phyloP scores from a whole-genome alignment of 169 alveolate genomes.

The Cystoisospora suis region DNA sequence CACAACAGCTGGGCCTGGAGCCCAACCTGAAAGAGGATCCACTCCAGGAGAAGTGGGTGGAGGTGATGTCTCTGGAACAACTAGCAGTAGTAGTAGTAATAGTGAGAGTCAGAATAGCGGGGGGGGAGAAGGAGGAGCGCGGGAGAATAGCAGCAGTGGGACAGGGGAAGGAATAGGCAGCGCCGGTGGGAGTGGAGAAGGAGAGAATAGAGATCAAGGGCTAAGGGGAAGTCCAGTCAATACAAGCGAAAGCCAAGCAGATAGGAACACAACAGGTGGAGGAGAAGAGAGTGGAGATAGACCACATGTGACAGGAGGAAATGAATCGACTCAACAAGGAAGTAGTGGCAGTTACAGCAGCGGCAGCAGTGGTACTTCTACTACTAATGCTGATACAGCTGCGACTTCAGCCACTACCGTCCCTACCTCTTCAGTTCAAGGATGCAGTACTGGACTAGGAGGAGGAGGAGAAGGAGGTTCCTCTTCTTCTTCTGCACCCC shows the following conservation, averaged over 20 bases:
- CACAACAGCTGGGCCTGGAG: slow-evolving; percentile 30
- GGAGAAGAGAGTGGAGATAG: too few relatives aligned
- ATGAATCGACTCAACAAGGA: too few relatives aligned
- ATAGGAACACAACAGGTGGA: too few relatives aligned
- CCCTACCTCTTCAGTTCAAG: neutral
- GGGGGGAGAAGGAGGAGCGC: neutral
- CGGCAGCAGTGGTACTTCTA: neutral
- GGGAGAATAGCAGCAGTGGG: slow-evolving; percentile 34
- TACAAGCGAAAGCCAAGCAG: too few relatives aligned
- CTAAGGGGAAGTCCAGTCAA: too few relatives aligned
- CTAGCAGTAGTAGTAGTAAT: neutral
- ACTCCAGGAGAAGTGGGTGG: neutral
- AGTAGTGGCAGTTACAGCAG: slow-evolving; percentile 15
- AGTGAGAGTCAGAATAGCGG: neutral
- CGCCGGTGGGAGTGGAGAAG: too few relatives aligned
- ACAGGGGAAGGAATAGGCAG: too few relatives aligned
- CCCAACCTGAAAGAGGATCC: neutral
- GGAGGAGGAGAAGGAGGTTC: neutral
- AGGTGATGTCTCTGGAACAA: neutral
- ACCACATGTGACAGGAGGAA: too few relatives aligned
- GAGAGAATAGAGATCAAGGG: too few relatives aligned
- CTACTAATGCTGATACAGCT: neutral
- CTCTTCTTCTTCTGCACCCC: too few relatives aligned
- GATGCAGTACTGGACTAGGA: neutral
- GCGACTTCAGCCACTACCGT: neutral